A percentile compares a stretch with the other conserved stretches of the same genome.
Evolutionary conservation across 306 rosid genomes (phyloP).

Genomic region (Canavalia ensiformis): DNA sequence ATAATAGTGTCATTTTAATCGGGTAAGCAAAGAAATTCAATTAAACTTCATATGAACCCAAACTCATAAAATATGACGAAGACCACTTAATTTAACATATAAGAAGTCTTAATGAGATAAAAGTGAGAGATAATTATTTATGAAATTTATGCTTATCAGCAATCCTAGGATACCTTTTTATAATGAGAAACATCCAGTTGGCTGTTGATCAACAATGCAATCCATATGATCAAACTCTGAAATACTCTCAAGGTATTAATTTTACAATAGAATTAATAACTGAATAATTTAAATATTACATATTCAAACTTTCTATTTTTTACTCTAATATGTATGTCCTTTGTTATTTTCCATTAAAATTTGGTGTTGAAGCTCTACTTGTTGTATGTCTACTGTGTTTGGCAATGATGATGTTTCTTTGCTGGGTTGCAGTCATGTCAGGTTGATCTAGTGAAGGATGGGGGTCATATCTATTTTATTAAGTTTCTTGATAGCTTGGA

Average conservation of each 20-base stretch:
- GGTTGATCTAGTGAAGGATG: constrained; percentile 98
- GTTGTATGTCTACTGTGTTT: constrained; percentile 17
- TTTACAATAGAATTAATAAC: neutral
- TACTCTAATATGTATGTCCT: constrained; percentile 7
- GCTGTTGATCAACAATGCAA: neutral
- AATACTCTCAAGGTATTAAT: neutral
- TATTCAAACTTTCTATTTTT: neutral
- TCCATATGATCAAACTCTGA: constrained; percentile 3
- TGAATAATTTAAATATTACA: constrained; percentile 32
- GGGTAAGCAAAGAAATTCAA: no score
- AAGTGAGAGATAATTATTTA: no score
- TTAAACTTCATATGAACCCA: no score
- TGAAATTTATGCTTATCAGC: no score
- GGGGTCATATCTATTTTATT: constrained; percentile 91
- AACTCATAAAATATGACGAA: no score
- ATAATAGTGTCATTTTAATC: no score
- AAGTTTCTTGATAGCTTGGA: constrained; percentile 96
- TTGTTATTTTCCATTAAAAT: neutral
- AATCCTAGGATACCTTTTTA: neutral
- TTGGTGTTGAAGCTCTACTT: constrained; percentile 34
- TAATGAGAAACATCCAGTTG: constrained; percentile 5
- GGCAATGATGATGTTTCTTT: constrained; percentile 46
- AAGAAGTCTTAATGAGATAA: no score
- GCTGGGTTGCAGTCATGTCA: constrained; percentile 86
- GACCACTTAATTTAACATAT: no score